phyloP scores from a whole-genome alignment of 2,329 filamentous ascomycete genomes.

The Xylaria sp. region DNA sequence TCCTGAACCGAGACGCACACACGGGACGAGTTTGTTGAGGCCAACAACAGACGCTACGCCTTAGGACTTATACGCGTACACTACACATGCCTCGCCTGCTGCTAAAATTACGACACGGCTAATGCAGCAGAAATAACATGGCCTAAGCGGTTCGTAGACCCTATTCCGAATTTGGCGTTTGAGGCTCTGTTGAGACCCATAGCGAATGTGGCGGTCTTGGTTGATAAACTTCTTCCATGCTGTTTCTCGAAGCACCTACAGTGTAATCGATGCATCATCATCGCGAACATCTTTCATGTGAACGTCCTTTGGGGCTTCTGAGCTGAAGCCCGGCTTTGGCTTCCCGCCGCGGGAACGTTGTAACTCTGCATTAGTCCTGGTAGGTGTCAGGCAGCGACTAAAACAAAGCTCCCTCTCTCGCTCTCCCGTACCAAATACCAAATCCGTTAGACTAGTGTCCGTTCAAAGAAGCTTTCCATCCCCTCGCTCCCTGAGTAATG shows the following conservation, averaged over 20 bases:
- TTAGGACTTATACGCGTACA: not conserved
- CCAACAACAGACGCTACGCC: not conserved
- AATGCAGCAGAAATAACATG: slow-evolving; percentile 12
- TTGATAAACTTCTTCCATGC: slow-evolving; percentile 12
- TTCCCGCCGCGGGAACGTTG: slow-evolving; percentile 42
- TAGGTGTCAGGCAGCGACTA: slow-evolving; percentile 37
- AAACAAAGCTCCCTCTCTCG: not conserved
- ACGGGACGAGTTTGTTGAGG: slow-evolving; percentile 25
- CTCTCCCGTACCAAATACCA: slow-evolving; percentile 7
- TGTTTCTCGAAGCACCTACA: slow-evolving; percentile 24
- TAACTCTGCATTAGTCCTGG: slow-evolving; percentile 42
- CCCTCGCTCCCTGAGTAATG: slow-evolving; percentile 41
- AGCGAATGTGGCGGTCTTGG: slow-evolving; percentile 23
- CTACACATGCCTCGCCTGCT: not conserved
- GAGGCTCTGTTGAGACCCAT: slow-evolving; percentile 44
- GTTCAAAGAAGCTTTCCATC: slow-evolving; percentile 23
- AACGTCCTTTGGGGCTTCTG: not conserved
- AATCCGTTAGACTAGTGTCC: slow-evolving; percentile 34
- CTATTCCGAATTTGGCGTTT: slow-evolving; percentile 38
- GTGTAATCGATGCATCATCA: slow-evolving; percentile 22
- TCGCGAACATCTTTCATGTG: slow-evolving; percentile 13
- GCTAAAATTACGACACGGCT: slow-evolving; percentile 14
- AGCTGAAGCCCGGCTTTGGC: slow-evolving; percentile 5
- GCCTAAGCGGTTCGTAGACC: slow-evolving; percentile 4
- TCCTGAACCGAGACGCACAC: slow-evolving; percentile 32